Evolutionary conservation across 345 rosid species (phyloP).

Genomic region (thale cress (Arabidopsis thaliana)): TAIR10.1 NC_003075.7:7052501-7053000

Average conservation of each 20-base stretch:
- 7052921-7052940: constrained; percentile 89
- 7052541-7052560: constrained; percentile 42
- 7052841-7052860: constrained; percentile 67
- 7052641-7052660: not conserved
- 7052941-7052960: constrained; percentile 71
- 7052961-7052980: constrained; percentile 47
- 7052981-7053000: not conserved
- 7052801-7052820: constrained; percentile 70
- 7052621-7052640: constrained; percentile 1
- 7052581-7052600: constrained; percentile 3
- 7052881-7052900: constrained; percentile 61
- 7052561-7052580: not conserved
- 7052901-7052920: constrained; percentile 69
- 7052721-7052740: not conserved
- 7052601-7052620: constrained; percentile 8
- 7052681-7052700: not conserved
- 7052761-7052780: not conserved
- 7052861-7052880: constrained; percentile 54
- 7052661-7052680: constrained; percentile 6
- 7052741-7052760: not conserved
- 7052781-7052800: constrained; percentile 44
- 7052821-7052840: constrained; percentile 72
- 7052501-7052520: constrained; percentile 60
- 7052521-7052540: constrained; percentile 79
- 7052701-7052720: not conserved